Conservation (phyloP, 805 yeast genomes). For the Allodekkera sacchari region DNA sequence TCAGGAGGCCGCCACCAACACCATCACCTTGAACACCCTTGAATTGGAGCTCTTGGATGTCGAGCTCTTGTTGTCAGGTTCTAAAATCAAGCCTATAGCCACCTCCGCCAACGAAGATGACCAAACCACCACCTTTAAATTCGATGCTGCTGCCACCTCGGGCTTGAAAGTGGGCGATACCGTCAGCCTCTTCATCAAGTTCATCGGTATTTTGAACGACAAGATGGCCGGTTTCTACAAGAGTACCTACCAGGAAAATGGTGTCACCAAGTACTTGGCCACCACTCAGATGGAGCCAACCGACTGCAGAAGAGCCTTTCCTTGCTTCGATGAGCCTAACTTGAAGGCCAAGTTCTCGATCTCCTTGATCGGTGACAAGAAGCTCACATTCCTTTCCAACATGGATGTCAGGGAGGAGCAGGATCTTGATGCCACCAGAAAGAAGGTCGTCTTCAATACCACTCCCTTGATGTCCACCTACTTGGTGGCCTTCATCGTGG, state of each 20-base stretch:
- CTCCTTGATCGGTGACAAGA: constrained; percentile 26
- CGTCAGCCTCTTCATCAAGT: constrained; percentile 28
- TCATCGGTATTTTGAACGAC: constrained; percentile 38
- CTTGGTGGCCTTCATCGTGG: constrained; percentile 50
- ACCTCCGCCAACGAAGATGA: constrained; percentile 35
- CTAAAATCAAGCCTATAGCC: constrained; percentile 13
- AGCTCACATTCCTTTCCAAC: constrained; percentile 38
- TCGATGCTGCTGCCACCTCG: constrained; percentile 33
- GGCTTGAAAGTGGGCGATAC: constrained; percentile 22
- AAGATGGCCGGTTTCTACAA: constrained; percentile 54
- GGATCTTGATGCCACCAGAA: constrained; percentile 9
- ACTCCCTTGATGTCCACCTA: constrained; percentile 52
- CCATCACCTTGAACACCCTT: constrained; percentile 36
- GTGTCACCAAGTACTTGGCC: constrained; percentile 35
- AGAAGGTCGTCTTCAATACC: constrained; percentile 32
- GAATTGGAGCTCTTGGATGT: constrained; percentile 21
- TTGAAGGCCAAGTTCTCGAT: constrained; percentile 50
- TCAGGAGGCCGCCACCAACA: constrained; percentile 34
- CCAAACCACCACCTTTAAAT: constrained; percentile 59
- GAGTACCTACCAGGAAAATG: constrained; percentile 38
- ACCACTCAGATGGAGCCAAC: constrained; percentile 59
- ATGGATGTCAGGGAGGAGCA: constrained; percentile 32
- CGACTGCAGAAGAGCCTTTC: constrained; percentile 52
- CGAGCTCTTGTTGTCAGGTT: constrained; percentile 10
- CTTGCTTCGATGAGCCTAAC: constrained; percentile 51